A percentile compares a stretch with the other conserved stretches of the same genome.
Evolutionary conservation across 2,329 filamentous ascomycete species (phyloP).

Genomic region (Pseudogymnoascus sp.): DNA sequence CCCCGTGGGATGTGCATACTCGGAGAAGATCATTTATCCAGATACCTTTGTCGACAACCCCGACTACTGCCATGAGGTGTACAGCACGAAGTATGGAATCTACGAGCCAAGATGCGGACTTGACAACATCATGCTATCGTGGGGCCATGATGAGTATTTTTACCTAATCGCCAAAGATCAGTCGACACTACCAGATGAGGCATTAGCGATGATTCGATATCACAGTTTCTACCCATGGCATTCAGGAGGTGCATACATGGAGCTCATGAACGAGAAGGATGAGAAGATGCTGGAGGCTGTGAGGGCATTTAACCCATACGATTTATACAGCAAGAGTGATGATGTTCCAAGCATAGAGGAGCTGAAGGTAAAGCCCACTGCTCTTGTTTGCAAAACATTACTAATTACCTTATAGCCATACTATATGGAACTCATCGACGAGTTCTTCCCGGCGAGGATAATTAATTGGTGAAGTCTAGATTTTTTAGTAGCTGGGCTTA

Average conservation of each 20-base stretch:
- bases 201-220: constrained; percentile 81
- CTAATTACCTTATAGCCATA: constrained; percentile 46
- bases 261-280: constrained; percentile 77
- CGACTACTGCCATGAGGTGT: constrained; percentile 63
- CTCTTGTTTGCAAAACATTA: constrained; percentile 9
- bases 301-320: constrained; percentile 80
- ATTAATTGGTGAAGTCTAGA: constrained; percentile 55
- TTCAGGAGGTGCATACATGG: constrained; percentile 66
- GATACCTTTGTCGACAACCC: constrained; percentile 72
- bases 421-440: constrained; percentile 67
- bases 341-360: constrained; percentile 65
- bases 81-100: constrained; percentile 68
- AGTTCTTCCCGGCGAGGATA: constrained; percentile 63
- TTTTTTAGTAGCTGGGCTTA: not conserved
- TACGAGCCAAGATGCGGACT: constrained; percentile 71
- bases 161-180: constrained; percentile 81
- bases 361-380: constrained; percentile 45
- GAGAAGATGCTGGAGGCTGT: constrained; percentile 78
- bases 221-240: constrained; percentile 92
- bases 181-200: constrained; percentile 67
- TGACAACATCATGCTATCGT: constrained; percentile 78
- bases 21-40: constrained; percentile 77
- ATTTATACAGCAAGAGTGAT: constrained; percentile 84
- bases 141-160: constrained; percentile 76
- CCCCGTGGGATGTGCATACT: constrained; percentile 63